phyloP scores from a whole-genome alignment of 768 basidiomycete genomes.

The Calocybe cyanea region DNA sequence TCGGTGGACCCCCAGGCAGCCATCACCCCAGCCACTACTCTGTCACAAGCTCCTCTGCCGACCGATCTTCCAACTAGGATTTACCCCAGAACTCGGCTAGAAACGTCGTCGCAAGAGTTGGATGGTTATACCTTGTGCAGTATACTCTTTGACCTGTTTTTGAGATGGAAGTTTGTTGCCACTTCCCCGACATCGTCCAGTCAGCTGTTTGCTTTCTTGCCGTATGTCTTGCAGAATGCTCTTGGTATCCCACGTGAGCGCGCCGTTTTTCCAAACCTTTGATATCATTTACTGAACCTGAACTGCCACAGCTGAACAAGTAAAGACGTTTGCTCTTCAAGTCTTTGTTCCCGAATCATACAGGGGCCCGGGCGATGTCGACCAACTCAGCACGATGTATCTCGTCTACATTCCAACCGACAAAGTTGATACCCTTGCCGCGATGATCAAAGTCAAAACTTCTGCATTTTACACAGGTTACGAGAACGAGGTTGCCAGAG shows the following conservation, averaged over 20 bases:
- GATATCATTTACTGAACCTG: too few relatives aligned
- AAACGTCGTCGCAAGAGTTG: constrained; percentile 24
- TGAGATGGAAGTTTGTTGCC: constrained; percentile 74
- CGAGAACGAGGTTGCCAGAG: constrained; percentile 36
- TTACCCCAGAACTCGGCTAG: constrained; percentile 35
- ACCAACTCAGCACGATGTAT: constrained; percentile 63
- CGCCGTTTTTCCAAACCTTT: too few relatives aligned
- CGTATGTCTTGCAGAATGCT: constrained; percentile 34
- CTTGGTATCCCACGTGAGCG: constrained; percentile 28
- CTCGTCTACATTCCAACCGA: constrained; percentile 62
- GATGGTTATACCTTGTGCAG: constrained; percentile 50
- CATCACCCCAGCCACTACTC: constrained; percentile 19
- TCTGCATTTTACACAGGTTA: constrained; percentile 65
- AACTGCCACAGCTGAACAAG: constrained; percentile 24
- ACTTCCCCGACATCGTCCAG: constrained; percentile 50
- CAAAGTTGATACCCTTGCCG: constrained; percentile 56
- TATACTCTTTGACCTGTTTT: constrained; percentile 52
- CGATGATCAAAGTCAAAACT: constrained; percentile 54
- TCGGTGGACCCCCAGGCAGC: constrained; percentile 20
- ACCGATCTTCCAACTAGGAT: constrained; percentile 59
- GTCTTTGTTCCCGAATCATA: constrained; percentile 67
- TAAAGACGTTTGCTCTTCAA: constrained; percentile 53
- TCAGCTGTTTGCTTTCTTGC: constrained; percentile 77
- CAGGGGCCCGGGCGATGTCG: constrained; percentile 39
- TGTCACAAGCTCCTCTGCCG: constrained; percentile 44